Base-by-base conservation (phyloP, 805 yeast species). In the Myxozyma geophila region DNA sequence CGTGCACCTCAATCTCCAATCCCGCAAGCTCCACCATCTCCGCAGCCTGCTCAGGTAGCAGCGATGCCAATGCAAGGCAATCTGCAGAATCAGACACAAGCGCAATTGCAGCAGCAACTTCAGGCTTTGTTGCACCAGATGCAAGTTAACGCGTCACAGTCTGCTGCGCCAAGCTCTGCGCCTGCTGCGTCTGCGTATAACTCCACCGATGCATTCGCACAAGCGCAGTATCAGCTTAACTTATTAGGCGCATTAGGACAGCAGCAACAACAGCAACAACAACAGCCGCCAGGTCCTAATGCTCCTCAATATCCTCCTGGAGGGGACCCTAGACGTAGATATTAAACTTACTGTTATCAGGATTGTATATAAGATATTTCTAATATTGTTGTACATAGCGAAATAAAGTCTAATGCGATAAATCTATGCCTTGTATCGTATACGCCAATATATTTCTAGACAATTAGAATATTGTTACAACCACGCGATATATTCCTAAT, bases 181-280 rank as follows among this genome's bases (percentile, higher is more conserved):
- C 52, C 21, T 28, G 56, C 41, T 36, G 50, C 46, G 15, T 47
- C 54, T 9, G 49, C 59, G 19, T 13, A 9, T 10, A 39, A 40
- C 28, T 23, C 35, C 15, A 36, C 10, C 2, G 61, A 62, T 33
- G 54, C 64, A 23, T 65, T 43, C 58, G 59, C 63, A 10, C 67
- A 54, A 46, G 68, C 61, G 21, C 70, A 65, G 46, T 54, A 58
- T 39, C 69, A 61, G 41, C 54, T 66, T 13, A 60, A 62, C 35
- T 23, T 66, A 33, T 59, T 66, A 17, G 48, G 69, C 10, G 54
- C 59, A 41, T 48, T 59, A 21, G 60, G 60, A 37, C 58, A 51
- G 36, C 56, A 46, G n/a, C 67, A 51, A 51, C 47, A 23, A 17
- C 58, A 44, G 28, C 64, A 58, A 58, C 53, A 48, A 47, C 55